Conservation (phyloP, 352 stramenopile genomes). For the Stramenopiles sp. region DNA sequence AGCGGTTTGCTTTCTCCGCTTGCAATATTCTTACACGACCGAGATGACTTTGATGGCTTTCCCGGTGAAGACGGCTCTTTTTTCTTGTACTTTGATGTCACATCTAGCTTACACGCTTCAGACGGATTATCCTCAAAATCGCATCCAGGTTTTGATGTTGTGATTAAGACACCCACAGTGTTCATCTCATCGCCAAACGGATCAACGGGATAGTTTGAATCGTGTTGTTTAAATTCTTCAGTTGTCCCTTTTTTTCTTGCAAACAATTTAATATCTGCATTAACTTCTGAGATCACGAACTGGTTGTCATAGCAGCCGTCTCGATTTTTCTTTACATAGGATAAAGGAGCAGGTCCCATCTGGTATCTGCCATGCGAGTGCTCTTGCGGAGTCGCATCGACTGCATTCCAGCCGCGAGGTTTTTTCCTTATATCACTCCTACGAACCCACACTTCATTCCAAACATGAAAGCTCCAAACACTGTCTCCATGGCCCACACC, state of each 20-base stretch:
- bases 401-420: neutral
- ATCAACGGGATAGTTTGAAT: neutral
- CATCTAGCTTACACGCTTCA: neutral
- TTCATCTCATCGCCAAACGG: neutral
- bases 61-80: neutral
- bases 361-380: neutral
- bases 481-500: neutral
- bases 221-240: neutral
- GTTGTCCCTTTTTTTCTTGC: neutral
- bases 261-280: neutral
- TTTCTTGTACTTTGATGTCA: neutral
- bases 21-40: neutral
- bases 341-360: neutral
- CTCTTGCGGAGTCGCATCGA: neutral
- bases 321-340: neutral
- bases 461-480: neutral
- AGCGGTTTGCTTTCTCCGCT: neutral
- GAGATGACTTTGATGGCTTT: neutral
- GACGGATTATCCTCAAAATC: neutral
- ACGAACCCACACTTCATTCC: neutral
- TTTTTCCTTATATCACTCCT: neutral
- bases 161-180: neutral
- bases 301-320: neutral
- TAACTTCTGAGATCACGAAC: neutral
- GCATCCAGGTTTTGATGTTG: neutral